Base-by-base conservation (phyloP, 2,329 filamentous ascomycete species). In the Zarea fungicola region DNA sequence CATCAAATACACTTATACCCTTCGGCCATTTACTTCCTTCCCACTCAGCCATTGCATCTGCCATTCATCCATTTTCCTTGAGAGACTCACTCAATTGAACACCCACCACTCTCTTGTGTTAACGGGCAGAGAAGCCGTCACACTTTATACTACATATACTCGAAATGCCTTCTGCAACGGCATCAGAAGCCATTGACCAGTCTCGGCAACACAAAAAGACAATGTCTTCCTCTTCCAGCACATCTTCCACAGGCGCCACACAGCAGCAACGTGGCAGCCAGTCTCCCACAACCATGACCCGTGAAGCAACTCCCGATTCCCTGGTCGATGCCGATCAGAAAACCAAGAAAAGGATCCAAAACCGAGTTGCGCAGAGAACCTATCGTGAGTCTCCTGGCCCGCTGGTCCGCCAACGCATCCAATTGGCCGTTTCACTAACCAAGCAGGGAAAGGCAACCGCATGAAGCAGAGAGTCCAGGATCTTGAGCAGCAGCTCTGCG, bases 321-420 rank as follows among this genome's bases (percentile, higher is more conserved):
- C 36, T 42, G 11, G 45, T 14, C 5, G 49, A 51, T 31, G 36
- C 49, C 25, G 49, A 51, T 21, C 49, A 51, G 22, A 64, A 63
- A 25, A 61, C 58, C n/a, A 64, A 64, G 56, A 64, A 64, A 55
- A 57, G 60, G 29, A 62, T 64, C 5, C 62, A 64, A 48, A 64
- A 64, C 42, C 50, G 62, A 11, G 60, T 64, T 8, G 62, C 62
- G 1, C 62, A 64, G 41, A 54, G 62, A 36, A 60, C 61, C 26
- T 65, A 65, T 37, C 62, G 63, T 65, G 54, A 55, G 61, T 54
- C 11, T 16, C 4, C 22, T 16, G 19, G 13, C 2, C 16, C 5
- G 26, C 6, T 10, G 19, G 22, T 16, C 37, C 45, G 29, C 22
- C 7, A 28, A 8, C 14, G 25, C 11, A n/a, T 19, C 5, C 26